Evolutionary conservation across 192 early-diverging fungal genomes (phyloP), one percentile per base, ranked within the genome.

Genomic region (Backusella liffmaniae): DNA sequence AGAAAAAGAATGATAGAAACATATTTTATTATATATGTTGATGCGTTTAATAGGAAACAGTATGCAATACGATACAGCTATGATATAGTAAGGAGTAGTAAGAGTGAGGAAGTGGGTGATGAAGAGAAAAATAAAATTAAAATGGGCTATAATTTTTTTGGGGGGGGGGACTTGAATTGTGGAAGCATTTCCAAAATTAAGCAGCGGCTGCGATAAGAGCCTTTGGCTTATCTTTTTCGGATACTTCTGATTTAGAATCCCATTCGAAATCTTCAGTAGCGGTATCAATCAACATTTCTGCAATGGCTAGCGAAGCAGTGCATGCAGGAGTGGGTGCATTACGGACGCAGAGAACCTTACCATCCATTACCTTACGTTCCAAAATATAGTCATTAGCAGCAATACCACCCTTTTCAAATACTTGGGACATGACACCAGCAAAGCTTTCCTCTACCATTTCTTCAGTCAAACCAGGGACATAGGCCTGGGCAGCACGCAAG

Each of bases 381-480:
- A 82, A 44, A 23, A 82, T 75, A 35, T 72, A 82, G 36, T 82
- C 80, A 44, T 44, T 82, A 23, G 76, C 80, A 32, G 80, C 80
- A 49, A 75, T 73, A 42, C 80, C 80, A 36, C 76, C 76, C 12
- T 68, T 49, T 59, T 68, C 76, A 73, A 82, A 82, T 3, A 82
- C 76, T 49, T 82, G 80, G 1, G 73, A 72, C 80, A 82, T 82
- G 2, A 82, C 80, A 44, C 80, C 80, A 4, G 73, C 73, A 49
- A 82, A 82, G 15, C 80, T 82, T 26, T 74, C 73, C n/a, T 82
- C 80, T 0, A 82, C 80, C 80, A 82, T 82, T 44, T 82, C 70
- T 49, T 65, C 67, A 16, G 73, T 77, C 59, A 82, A 77, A 15
- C 73, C 73, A 13, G 80, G 80, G 18, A 77, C 70, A n/a, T 75